These are phyloP conservation scores for Durio zibethinus DNA, from an alignment of 345 rosid species.

Conservation along the genomic window DNA sequence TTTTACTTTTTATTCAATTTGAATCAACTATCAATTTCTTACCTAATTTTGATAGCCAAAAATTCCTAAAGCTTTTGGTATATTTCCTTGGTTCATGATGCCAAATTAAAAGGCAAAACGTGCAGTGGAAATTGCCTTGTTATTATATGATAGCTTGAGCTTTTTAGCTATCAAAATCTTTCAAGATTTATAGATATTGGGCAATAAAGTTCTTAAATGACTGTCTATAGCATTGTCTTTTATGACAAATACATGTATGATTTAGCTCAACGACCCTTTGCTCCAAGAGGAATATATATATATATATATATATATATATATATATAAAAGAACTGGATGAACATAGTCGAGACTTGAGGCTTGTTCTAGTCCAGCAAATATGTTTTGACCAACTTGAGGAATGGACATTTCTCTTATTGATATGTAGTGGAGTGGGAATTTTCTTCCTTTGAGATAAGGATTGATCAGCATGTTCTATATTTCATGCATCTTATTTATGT, in stretches of 20 bases:
- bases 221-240: background rate
- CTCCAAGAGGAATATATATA: no score
- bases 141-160: background rate
- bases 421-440: background rate
- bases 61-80: background rate
- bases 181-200: background rate
- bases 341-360: background rate
- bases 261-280: no score
- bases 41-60: background rate
- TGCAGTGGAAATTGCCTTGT: background rate
- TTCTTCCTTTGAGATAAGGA: background rate
- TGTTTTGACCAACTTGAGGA: background rate
- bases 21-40: background rate
- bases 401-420: background rate
- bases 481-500: background rate
- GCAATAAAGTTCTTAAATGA: background rate
- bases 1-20: background rate
- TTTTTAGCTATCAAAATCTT: constrained; percentile 5
- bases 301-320: no score
- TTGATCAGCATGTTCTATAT: background rate
- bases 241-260: background rate
- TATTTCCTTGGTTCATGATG: background rate
- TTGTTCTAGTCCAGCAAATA: background rate
- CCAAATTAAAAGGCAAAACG: background rate
- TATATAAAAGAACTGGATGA: background rate